A percentile compares a stretch with the other conserved stretches of the same genome.
Conservation (phyloP, 129 eudicot species). For the Apium graveolens region DNA sequence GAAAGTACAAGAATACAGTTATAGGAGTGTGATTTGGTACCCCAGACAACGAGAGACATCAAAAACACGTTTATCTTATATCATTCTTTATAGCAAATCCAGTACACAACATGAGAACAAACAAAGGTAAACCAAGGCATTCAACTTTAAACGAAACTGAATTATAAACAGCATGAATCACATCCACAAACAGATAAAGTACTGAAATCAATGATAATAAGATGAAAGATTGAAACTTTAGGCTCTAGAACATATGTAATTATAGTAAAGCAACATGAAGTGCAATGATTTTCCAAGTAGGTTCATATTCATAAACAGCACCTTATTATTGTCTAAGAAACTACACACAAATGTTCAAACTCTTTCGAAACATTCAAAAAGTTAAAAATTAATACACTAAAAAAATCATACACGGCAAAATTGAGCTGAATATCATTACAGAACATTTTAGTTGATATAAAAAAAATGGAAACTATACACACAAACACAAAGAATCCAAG, state of each 20-base stretch:
- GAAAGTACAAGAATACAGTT: not conserved
- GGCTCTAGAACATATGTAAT: not conserved
- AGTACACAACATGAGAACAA: no score
- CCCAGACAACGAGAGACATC: not conserved
- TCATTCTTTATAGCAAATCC: not conserved
- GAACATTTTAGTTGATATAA: not conserved
- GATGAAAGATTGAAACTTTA: not conserved
- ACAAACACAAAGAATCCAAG: not conserved
- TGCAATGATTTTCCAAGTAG: not conserved
- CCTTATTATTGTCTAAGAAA: no score
- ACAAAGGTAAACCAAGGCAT: not conserved
- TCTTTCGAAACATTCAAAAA: not conserved
- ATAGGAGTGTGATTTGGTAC: not conserved
- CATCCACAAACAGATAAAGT: not conserved
- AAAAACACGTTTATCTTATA: not conserved
- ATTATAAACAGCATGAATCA: no score
- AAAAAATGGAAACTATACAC: not conserved
- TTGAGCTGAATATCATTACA: not conserved
- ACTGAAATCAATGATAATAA: no score
- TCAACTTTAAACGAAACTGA: not conserved
- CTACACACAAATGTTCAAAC: not conserved
- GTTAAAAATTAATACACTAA: not conserved
- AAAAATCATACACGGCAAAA: not conserved
- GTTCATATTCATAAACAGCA: not conserved
- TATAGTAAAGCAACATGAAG: not conserved